Conservation (phyloP, 176 grass and related monocot genomes). For the Eragrostis curvula region DNA sequence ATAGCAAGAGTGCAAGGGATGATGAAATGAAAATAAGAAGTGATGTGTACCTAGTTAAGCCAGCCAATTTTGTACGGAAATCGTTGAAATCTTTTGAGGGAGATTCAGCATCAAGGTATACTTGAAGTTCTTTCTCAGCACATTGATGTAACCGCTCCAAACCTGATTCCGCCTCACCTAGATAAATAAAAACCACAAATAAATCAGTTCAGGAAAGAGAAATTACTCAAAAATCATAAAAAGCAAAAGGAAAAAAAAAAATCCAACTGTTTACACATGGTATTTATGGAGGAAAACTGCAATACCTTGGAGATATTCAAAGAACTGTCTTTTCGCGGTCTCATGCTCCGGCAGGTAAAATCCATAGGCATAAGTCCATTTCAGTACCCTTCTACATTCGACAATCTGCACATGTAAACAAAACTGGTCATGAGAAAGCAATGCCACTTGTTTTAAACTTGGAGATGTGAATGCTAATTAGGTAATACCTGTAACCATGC, state of each 20-base stretch:
- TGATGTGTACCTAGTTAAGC: slow-evolving; percentile 78
- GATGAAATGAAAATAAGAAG: slow-evolving; percentile 10
- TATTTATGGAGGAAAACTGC: slow-evolving; percentile 31
- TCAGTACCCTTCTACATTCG: slow-evolving; percentile 97
- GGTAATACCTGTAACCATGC: slow-evolving; percentile 93
- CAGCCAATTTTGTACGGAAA: slow-evolving; percentile 98
- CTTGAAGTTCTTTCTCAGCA: slow-evolving; percentile 98
- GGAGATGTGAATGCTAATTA: slow-evolving; percentile 8
- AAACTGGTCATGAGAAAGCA: slow-evolving; percentile 6
- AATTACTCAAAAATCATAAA: not conserved
- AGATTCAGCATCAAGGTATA: slow-evolving; percentile 87
- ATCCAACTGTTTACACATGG: not conserved
- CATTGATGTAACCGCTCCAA: slow-evolving; percentile 98
- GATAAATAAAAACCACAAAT: slow-evolving; percentile 35
- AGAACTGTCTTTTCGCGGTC: slow-evolving; percentile 93
- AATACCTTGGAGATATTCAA: slow-evolving; percentile 99
- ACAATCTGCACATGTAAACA: slow-evolving; percentile 79
- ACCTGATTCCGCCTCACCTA: slow-evolving; percentile 98
- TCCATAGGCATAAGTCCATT: slow-evolving; percentile 98
- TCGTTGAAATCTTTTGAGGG: slow-evolving; percentile 96
- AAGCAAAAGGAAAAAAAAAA: not conserved
- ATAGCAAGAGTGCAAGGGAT: slow-evolving; percentile 18
- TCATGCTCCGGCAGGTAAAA: slow-evolving; percentile 96
- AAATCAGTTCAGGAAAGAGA: slow-evolving; percentile 31
- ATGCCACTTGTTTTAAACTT: slow-evolving; percentile 6